phyloP scores from a whole-genome alignment of 345 rosid species.

The Hibiscus tridactylites region DNA sequence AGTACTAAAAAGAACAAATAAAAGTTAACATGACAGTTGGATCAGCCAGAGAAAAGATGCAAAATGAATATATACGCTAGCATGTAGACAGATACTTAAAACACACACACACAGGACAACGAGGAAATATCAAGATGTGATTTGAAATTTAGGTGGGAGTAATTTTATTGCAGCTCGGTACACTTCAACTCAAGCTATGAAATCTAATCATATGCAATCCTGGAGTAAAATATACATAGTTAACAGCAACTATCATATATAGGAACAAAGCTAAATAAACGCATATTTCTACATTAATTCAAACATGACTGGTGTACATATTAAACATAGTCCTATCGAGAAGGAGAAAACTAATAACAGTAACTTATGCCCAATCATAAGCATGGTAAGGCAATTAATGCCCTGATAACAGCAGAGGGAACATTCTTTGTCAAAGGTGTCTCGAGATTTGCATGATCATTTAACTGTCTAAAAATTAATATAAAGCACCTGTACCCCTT shows the following conservation, averaged over 20 bases:
- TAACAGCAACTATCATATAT: neutral
- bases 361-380: neutral
- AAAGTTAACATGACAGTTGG: neutral
- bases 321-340: neutral
- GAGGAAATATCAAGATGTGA: neutral
- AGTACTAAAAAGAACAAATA: neutral
- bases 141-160: neutral
- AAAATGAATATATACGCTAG: neutral
- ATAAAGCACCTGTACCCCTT: neutral
- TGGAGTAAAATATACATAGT: neutral
- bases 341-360: neutral
- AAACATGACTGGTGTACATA: neutral
- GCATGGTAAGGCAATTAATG: neutral
- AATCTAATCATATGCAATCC: neutral
- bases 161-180: neutral
- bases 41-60: neutral
- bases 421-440: neutral
- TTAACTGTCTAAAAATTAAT: neutral
- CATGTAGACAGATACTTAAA: neutral
- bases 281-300: neutral
- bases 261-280: neutral
- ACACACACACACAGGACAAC: neutral
- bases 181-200: neutral
- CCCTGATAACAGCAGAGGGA: neutral
- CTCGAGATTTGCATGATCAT: neutral